phyloP scores from a whole-genome alignment of 129 eudicot genomes.

The Pseudognaphalium luteoalbum region DNA sequence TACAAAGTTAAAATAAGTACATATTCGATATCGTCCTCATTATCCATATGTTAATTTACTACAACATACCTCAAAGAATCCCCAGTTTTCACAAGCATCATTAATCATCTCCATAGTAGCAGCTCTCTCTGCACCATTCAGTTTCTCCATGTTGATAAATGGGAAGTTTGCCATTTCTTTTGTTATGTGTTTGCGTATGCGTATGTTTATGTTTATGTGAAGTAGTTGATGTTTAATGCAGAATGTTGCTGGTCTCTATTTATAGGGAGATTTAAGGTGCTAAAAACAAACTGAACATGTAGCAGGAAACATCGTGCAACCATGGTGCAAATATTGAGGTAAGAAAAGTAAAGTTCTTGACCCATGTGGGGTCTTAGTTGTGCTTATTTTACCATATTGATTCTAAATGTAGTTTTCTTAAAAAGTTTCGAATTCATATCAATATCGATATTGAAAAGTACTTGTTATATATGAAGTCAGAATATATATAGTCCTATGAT shows the following conservation, averaged over 20 bases:
- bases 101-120: conserved; percentile 52
- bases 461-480: conserved; percentile 24
- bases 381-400: conserved; percentile 13
- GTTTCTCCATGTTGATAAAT: conserved; percentile 57
- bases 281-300: conserved; percentile 30
- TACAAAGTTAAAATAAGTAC: neutral
- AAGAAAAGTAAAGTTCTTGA: conserved; percentile 25
- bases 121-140: conserved; percentile 61
- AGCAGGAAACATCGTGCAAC: conserved; percentile 35
- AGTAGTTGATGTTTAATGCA: conserved; percentile 24
- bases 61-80: conserved; percentile 74
- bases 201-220: conserved; percentile 7
- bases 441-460: conserved; percentile 16
- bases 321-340: conserved; percentile 4
- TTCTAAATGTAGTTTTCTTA: conserved; percentile 16
- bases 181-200: conserved; percentile 8
- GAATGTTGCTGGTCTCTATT: conserved; percentile 28
- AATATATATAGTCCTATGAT: conserved; percentile 15
- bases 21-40: neutral
- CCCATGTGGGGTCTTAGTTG: conserved; percentile 21
- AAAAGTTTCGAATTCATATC: conserved; percentile 6
- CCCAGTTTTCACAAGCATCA: conserved; percentile 86
- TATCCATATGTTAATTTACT: neutral
- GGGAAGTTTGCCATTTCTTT: conserved; percentile 68
- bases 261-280: conserved; percentile 47